Percentiles rank a stretch among this genome's conserved stretches.
phyloP scores from a whole-genome alignment of 2,329 filamentous ascomycete genomes.

The Pseudopithomyces chartarum region DNA sequence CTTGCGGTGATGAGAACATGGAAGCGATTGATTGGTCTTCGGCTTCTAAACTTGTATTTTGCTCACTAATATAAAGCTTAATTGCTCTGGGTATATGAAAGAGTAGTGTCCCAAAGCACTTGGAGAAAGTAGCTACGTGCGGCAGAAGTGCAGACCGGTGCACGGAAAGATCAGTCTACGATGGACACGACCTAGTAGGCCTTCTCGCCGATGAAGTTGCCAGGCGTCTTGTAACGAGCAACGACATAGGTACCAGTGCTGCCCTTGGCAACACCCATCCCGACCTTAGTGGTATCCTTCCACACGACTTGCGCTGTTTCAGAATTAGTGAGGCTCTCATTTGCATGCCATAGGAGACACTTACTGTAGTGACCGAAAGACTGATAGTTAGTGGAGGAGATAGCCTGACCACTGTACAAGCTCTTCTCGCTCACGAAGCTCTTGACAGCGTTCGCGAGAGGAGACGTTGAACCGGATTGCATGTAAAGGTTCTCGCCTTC shows the following conservation, averaged over 20 bases:
- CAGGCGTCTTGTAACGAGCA: conserved; percentile 2
- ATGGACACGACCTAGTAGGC: conserved; percentile 1
- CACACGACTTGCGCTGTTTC: conserved; percentile 4
- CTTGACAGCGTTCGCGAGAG: conserved; percentile 6
- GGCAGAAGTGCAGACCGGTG: not conserved
- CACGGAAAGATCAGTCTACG: not conserved
- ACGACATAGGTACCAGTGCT: conserved; percentile 1
- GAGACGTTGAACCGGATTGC: not conserved
- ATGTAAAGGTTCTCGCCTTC: conserved; percentile 8
- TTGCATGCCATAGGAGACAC: not conserved
- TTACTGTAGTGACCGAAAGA: conserved; percentile 9
- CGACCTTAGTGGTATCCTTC: conserved; percentile 8
- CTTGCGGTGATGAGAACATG: not conserved
- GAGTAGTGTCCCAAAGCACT: not conserved
- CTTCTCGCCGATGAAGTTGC: conserved; percentile 2
- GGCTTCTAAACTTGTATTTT: not conserved
- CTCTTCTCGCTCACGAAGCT: conserved; percentile 5
- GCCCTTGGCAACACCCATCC: not conserved
- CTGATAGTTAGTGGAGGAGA: conserved; percentile 4
- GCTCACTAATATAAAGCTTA: not conserved
- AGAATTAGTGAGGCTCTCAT: not conserved
- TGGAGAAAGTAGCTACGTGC: not conserved
- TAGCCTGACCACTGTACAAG: conserved; percentile 1
- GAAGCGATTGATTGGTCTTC: not conserved
- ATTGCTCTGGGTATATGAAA: conserved; percentile 3